phyloP scores from a whole-genome alignment of 108 stramenopile genomes.

The Stephanodiscus triporus region DNA sequence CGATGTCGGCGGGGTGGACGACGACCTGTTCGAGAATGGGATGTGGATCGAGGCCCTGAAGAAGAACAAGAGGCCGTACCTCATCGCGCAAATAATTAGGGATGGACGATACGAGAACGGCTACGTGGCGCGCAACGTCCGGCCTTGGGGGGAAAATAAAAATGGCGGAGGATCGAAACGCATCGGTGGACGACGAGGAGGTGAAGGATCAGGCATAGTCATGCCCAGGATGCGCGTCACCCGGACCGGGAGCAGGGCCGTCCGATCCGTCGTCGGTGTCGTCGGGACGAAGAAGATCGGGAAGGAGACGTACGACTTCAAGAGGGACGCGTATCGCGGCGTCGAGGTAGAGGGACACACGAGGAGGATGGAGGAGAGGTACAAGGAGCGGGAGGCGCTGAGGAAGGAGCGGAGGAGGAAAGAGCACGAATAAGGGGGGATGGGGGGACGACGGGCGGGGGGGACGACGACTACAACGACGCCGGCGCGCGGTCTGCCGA shows the following conservation, averaged over 20 bases:
- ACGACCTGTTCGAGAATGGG: constrained; percentile 55
- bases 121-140: constrained; percentile 69
- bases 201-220: too few species aligned
- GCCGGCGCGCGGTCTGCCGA: constrained; percentile 22
- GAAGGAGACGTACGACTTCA: constrained; percentile 87
- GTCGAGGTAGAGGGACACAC: constrained; percentile 77
- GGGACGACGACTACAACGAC: constrained; percentile 24
- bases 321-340: constrained; percentile 92
- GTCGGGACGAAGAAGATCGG: too few species aligned
- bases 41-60: constrained; percentile 92
- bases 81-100: constrained; percentile 83
- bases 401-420: constrained; percentile 57
- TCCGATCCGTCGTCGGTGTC: too few species aligned
- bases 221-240: constrained; percentile 95
- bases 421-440: constrained; percentile 40
- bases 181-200: too few species aligned
- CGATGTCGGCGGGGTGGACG: constrained; percentile 18
- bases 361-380: constrained; percentile 59
- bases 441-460: constrained; percentile 39
- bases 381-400: constrained; percentile 69
- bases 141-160: constrained; percentile 44
- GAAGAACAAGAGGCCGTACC: constrained; percentile 81
- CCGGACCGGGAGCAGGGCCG: constrained; percentile 63
- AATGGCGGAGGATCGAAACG: too few species aligned
- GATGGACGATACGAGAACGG: constrained; percentile 86